These are phyloP conservation scores for Patellaria atrata DNA, from an alignment of 495 filamentous ascomycete species.

Conservation along the genomic window DNA sequence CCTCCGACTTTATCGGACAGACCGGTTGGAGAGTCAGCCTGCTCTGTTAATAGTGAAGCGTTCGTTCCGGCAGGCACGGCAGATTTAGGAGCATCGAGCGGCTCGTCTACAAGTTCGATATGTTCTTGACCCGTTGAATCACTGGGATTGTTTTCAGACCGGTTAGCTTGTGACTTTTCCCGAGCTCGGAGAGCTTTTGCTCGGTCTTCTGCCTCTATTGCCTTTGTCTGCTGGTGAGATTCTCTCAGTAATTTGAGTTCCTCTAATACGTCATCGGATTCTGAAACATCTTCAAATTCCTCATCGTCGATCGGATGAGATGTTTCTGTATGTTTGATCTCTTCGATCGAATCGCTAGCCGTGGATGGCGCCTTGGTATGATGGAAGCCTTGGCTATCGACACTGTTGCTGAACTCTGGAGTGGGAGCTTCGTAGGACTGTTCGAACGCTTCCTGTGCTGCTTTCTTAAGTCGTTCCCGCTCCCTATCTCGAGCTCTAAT, in stretches of 20 bases:
- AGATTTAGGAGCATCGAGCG: slow-evolving; percentile 28
- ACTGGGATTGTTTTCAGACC: slow-evolving; percentile 4
- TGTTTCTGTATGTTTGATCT: slow-evolving; percentile 42
- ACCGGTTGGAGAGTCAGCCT: slow-evolving; percentile 36
- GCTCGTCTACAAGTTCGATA: slow-evolving; percentile 58
- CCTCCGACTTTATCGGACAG: slow-evolving; percentile 37
- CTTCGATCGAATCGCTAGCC: slow-evolving; percentile 31
- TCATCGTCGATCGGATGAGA: slow-evolving; percentile 77
- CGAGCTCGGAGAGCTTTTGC: slow-evolving; percentile 8
- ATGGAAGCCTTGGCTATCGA: slow-evolving; percentile 32
- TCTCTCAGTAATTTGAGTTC: slow-evolving; percentile 41
- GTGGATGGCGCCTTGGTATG: slow-evolving; percentile 28
- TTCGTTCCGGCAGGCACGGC: slow-evolving; percentile 21
- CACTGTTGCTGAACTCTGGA: slow-evolving; percentile 31
- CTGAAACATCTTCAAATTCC: slow-evolving; percentile 82
- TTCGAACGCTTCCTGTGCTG: slow-evolving; percentile 43
- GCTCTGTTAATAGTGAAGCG: slow-evolving; percentile 20
- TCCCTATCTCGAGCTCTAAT: slow-evolving; percentile 69
- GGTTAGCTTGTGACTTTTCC: slow-evolving; percentile 10
- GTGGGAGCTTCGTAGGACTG: slow-evolving; percentile 25
- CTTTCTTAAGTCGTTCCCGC: slow-evolving; percentile 58
- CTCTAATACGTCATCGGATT: slow-evolving; percentile 50
- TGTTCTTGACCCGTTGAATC: slow-evolving; percentile 19
- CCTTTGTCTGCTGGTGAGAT: too few species aligned
- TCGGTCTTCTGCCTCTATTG: too few species aligned